A percentile compares a stretch with the other conserved stretches of the same genome.
Conservation (phyloP, 768 basidiomycete genomes). For the Xerocomellus intermedius region DNA sequence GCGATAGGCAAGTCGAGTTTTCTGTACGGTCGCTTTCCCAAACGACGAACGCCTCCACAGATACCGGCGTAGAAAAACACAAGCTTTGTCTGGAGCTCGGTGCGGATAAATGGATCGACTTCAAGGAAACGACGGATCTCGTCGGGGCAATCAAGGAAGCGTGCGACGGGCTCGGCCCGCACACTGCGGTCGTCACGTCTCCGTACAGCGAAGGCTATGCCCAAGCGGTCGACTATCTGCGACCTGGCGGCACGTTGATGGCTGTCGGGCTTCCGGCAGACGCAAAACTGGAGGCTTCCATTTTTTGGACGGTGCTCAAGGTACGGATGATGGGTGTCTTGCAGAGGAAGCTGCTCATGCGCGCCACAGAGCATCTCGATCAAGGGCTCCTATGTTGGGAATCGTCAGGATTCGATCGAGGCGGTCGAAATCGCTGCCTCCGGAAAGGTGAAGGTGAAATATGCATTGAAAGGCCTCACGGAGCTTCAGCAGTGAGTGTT, state of each 20-base stretch:
- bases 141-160: conserved; percentile 61
- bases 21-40: background rate
- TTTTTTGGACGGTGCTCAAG: conserved; percentile 73
- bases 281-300: conserved; percentile 55
- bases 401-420: conserved; percentile 82
- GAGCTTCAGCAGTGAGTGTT: conserved; percentile 52
- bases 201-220: conserved; percentile 42
- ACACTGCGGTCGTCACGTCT: conserved; percentile 63
- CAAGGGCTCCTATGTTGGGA: conserved; percentile 51
- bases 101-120: conserved; percentile 80
- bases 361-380: conserved; percentile 23
- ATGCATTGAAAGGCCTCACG: conserved; percentile 42
- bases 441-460: conserved; percentile 68
- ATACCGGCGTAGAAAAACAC: conserved; percentile 73
- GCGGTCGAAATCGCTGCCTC: conserved; percentile 72
- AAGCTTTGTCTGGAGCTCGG: conserved; percentile 60
- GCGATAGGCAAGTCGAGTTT: conserved; percentile 50
- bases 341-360: background rate
- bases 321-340: conserved; percentile 17
- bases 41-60: conserved; percentile 30
- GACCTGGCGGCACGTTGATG: conserved; percentile 70
- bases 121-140: conserved; percentile 62
- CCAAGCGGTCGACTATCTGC: conserved; percentile 74
- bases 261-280: conserved; percentile 72
- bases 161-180: conserved; percentile 69